Evolutionary conservation across 805 yeast species (phyloP), one percentile per base, ranked within the genome.

Genomic region (Ogataea ramenticola): DNA sequence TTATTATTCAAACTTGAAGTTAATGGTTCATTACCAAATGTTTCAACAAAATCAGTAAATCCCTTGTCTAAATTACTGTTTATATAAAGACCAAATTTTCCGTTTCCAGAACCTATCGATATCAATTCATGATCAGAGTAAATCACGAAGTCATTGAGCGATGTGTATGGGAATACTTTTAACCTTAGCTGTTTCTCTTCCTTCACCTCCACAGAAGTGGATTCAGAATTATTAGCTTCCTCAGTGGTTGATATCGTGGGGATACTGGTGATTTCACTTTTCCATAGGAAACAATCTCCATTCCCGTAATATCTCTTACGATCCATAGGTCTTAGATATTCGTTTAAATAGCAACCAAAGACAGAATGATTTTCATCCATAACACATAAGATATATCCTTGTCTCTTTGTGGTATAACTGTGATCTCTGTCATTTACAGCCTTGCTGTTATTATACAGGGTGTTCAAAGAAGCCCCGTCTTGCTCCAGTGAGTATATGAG

Each of bases 201-300:
- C 45, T 19, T 40, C 42, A 4, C 38, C 31, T 6, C 40, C 48
- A 19, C 47, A 48, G 14, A 43, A 43, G 9, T 40, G 42, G 29
- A 36, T 2, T 36, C 34, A 9, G 42, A 35, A n/a, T 43, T 36
- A 4, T 40, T 42, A 2, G 24, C 46, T 1, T 40, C 44, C 10
- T 40, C 39, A 4, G 34, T 29, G 3, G 5, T 24, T n/a, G 32
- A 27, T 29, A 54, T 46, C 48, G 54, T 51, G 51, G 63, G 60
- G 42, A 63, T 60, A 27, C 62, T 64, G 7, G 71, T 70, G 27
- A 58, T 63, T 48, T 78, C 85, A n/a, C 75, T 56, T 50, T 82
- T 85, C 96, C 96, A 91, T 20, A 91, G 69, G 54, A 93, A 90
- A 57, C 98, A 89, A 61, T 91, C 96, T 1, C 97, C 96, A 64